Conservation (phyloP, 306 rosid genomes). For the Sicyos baderoa region DNA sequence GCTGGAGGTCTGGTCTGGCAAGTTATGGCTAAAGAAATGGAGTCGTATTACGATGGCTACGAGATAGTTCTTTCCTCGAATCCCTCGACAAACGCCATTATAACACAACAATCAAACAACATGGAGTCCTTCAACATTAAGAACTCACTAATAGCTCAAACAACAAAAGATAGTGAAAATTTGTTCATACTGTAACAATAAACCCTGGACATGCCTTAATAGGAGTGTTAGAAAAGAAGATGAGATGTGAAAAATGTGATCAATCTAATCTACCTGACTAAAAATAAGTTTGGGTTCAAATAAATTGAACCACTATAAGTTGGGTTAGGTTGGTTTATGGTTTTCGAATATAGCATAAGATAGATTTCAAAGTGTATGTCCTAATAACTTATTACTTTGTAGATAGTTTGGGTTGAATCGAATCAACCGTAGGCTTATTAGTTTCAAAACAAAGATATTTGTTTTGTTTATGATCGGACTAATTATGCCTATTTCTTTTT, state of each 20-base stretch:
- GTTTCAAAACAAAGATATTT: not conserved
- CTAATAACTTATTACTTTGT: not conserved
- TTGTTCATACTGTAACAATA: not conserved
- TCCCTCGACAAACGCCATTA: not conserved
- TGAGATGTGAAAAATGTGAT: not conserved
- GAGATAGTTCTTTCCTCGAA: constrained; percentile 8
- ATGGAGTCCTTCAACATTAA: constrained; percentile 2
- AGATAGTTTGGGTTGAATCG: not conserved
- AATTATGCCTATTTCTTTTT: not conserved
- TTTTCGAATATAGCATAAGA: not conserved
- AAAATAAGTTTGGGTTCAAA: not conserved
- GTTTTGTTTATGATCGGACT: not conserved
- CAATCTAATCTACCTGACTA: not conserved
- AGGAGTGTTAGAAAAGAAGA: not conserved
- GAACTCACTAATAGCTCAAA: not conserved
- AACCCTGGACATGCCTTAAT: not conserved
- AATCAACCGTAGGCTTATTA: not conserved
- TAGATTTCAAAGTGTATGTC: not conserved
- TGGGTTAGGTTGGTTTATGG: not conserved
- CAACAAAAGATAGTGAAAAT: not conserved
- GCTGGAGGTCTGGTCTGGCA: constrained; percentile 18
- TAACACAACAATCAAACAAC: not conserved
- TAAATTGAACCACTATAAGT: not conserved
- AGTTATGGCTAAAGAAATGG: constrained; percentile 10
- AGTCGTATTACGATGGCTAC: constrained; percentile 3